Evolutionary conservation across 345 rosid species (phyloP).

Genomic region (Brassica napus): DNA sequence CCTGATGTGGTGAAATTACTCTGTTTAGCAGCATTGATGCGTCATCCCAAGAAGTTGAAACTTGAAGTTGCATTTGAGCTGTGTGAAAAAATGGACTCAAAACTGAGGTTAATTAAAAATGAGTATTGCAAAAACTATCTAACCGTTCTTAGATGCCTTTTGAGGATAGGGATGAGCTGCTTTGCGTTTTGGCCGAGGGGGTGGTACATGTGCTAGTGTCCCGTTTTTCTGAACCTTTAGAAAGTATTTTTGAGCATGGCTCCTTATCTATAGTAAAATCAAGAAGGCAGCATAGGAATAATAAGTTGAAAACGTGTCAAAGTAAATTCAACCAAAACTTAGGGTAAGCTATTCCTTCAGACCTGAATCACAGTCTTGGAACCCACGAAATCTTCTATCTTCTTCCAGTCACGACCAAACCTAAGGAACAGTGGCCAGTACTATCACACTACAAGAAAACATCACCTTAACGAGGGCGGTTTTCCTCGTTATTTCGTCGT

Average conservation of each 20-base stretch:
- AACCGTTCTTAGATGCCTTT: constrained; percentile 85
- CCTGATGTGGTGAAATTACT: constrained; percentile 52
- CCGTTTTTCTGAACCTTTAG: constrained; percentile 96
- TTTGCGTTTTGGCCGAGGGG: constrained; percentile 97
- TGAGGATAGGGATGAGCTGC: constrained; percentile 96
- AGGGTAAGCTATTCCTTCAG: constrained; percentile 13
- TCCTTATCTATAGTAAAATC: constrained; percentile 64
- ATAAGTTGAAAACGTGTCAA: not conserved
- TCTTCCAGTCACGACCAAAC: constrained; percentile 99
- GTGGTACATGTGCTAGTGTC: constrained; percentile 86
- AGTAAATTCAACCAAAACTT: not conserved
- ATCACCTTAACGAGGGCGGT: too few species aligned
- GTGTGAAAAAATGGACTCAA: constrained; percentile 18
- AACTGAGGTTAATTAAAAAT: not conserved
- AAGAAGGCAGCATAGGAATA: not conserved
- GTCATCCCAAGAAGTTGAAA: constrained; percentile 70
- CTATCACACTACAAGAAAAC: too few species aligned
- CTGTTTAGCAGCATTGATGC: constrained; percentile 53
- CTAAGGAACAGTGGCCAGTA: constrained; percentile 43
- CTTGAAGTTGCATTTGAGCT: constrained; percentile 65
- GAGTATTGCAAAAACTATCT: constrained; percentile 16
- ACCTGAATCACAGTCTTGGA: constrained; percentile 99
- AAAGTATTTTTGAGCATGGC: constrained; percentile 98
- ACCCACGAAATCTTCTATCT: constrained; percentile 96
- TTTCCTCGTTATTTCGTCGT: too few species aligned